phyloP scores from a whole-genome alignment of 257 asterid species.

The Solanum bulbocastanum region DNA sequence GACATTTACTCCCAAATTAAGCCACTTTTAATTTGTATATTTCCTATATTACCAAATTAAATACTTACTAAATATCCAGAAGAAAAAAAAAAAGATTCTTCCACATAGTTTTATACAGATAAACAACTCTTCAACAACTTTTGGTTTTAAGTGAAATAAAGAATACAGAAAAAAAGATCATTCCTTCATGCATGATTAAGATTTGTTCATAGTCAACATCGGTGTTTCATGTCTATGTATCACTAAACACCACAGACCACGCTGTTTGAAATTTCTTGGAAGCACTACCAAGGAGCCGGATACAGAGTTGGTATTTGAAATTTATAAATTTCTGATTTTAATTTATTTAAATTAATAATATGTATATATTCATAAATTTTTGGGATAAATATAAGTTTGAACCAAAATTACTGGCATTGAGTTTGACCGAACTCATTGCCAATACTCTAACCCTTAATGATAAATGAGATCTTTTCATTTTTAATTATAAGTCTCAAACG shows the following conservation, averaged over 20 bases:
- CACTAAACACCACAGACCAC: constrained; percentile 20
- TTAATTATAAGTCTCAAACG: neutral
- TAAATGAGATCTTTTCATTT: neutral
- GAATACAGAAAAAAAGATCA: neutral
- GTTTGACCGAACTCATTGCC: neutral
- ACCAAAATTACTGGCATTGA: neutral
- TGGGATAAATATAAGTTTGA: neutral
- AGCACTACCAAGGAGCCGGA: neutral
- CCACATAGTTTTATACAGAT: constrained; percentile 3
- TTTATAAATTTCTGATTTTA: neutral
- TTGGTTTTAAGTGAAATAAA: neutral
- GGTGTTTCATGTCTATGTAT: constrained; percentile 2
- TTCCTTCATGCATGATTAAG: constrained; percentile 13
- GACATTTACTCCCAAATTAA: neutral
- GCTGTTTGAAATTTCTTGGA: constrained; percentile 18
- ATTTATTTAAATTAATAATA: neutral
- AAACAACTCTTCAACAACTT: neutral
- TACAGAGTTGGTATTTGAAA: fast-evolving
- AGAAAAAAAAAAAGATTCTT: neutral
- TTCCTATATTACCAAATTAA: neutral
- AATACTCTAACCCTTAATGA: neutral
- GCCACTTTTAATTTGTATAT: neutral
- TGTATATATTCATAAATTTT: neutral
- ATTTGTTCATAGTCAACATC: constrained; percentile 23
- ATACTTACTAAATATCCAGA: neutral